phyloP scores from a whole-genome alignment of 441 rosid genomes.

The Erodium trifolium region DNA sequence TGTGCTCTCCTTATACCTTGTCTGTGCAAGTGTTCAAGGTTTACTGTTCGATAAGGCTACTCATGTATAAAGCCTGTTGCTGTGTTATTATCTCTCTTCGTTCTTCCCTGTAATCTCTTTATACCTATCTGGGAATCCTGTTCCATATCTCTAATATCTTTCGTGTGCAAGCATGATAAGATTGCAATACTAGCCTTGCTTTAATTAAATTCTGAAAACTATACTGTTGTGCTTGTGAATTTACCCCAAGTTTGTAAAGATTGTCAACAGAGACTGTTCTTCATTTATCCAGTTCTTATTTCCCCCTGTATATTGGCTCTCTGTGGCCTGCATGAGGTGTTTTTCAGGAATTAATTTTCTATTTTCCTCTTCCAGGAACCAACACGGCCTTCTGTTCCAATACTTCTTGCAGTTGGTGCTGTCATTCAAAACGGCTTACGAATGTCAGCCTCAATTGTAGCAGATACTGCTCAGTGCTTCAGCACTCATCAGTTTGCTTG shows the following conservation, averaged over 20 bases:
- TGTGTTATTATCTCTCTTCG: neutral
- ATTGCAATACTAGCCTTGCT: neutral
- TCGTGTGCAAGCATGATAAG: neutral
- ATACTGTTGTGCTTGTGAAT: neutral
- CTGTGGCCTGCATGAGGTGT: conserved; percentile 4
- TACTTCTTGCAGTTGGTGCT: conserved; percentile 96
- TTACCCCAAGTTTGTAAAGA: neutral
- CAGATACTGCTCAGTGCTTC: conserved; percentile 97
- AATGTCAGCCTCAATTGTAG: conserved; percentile 90
- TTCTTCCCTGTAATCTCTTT: neutral
- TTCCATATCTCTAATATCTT: conserved; percentile 4
- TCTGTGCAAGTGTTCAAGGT: conserved; percentile 5
- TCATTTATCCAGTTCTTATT: neutral
- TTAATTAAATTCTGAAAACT: neutral
- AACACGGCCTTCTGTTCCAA: conserved; percentile 82
- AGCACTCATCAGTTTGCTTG: conserved; percentile 99
- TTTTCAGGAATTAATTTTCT: conserved; percentile 9
- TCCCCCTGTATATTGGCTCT: conserved; percentile 7
- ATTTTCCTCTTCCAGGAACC: conserved; percentile 53
- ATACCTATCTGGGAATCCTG: conserved; percentile 6
- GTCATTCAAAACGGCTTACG: conserved; percentile 93
- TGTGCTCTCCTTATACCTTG: neutral
- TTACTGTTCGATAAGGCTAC: neutral
- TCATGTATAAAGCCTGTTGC: neutral
- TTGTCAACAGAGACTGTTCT: neutral